Evolutionary conservation across 345 rosid genomes (phyloP).

Genomic region (Hibiscus mutabilis): DNA sequence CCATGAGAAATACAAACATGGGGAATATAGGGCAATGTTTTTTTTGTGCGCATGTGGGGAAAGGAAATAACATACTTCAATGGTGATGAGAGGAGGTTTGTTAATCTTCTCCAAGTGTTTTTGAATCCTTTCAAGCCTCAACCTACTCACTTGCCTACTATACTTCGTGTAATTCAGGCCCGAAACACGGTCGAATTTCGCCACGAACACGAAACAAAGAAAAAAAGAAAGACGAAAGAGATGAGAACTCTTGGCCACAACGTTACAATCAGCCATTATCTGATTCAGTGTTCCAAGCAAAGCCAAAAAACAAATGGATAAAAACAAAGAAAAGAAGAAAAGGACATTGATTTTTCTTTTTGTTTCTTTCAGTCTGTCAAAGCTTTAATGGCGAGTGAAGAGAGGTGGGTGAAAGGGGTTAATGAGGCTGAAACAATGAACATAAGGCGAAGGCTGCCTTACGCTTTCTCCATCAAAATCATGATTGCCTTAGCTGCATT

Average conservation of each 20-base stretch:
- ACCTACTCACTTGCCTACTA: conserved; percentile 51
- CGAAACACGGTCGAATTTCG: conserved; percentile 24
- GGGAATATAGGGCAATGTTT: background rate
- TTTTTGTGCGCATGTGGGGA: background rate
- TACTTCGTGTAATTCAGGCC: conserved; percentile 40
- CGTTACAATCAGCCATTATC: conserved; percentile 10
- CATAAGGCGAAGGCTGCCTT: conserved; percentile 11
- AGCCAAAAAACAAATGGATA: conserved; percentile 10
- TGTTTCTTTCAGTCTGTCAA: conserved; percentile 11
- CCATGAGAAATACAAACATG: background rate
- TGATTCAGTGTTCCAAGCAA: conserved; percentile 34
- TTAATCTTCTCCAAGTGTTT: conserved; percentile 74
- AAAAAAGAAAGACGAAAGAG: conserved; percentile 14
- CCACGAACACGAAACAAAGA: conserved; percentile 17
- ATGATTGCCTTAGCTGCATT: conserved; percentile 33
- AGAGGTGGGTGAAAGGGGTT: conserved; percentile 56
- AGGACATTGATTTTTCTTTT: conserved; percentile 13
- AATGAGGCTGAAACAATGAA: conserved; percentile 27
- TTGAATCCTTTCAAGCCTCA: conserved; percentile 74
- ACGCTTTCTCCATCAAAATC: conserved; percentile 42
- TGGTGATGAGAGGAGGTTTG: conserved; percentile 74
- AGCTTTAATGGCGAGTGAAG: conserved; percentile 43
- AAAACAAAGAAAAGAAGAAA: conserved; percentile 18
- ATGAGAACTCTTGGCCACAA: background rate
- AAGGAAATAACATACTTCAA: conserved; percentile 41